Evolutionary conservation across 176 grass and related monocot species (phyloP).

Genomic region (Sorghum bicolor): DNA sequence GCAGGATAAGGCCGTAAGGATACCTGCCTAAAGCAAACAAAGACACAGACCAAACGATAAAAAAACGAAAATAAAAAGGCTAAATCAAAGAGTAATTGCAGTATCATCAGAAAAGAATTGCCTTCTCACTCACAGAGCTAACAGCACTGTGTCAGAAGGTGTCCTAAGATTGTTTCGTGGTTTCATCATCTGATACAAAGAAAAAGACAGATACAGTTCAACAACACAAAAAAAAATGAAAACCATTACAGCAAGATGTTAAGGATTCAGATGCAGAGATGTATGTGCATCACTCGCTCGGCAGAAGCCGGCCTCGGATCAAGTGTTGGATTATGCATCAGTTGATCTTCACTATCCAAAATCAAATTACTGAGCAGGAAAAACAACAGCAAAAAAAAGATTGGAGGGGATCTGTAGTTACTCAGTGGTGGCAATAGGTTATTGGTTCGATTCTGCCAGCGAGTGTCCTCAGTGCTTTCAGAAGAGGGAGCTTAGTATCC

Average conservation of each 20-base stretch:
- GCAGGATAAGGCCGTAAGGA: fast-evolving
- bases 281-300: constrained; percentile 30
- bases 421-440: constrained; percentile 72
- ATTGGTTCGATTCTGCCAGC: constrained; percentile 99
- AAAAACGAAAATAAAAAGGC: neutral
- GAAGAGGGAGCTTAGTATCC: constrained; percentile 98
- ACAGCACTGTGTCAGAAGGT: constrained; percentile 74
- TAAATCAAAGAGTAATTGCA: neutral
- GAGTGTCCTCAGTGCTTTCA: constrained; percentile 69
- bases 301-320: constrained; percentile 41
- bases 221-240: no score
- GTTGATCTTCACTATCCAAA: constrained; percentile 56
- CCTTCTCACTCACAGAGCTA: constrained; percentile 69
- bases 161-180: constrained; percentile 75
- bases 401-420: constrained; percentile 2
- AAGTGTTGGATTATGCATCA: constrained; percentile 74
- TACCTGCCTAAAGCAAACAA: neutral
- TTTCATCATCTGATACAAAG: constrained; percentile 56
- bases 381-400: neutral
- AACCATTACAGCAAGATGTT: neutral
- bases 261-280: constrained; percentile 60
- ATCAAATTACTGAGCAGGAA: no score
- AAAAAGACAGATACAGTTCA: neutral
- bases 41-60: fast-evolving
- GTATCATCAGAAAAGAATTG: constrained; percentile 70